phyloP scores from a whole-genome alignment of 2,329 filamentous ascomycete genomes.

The Neonectria magnoliae region DNA sequence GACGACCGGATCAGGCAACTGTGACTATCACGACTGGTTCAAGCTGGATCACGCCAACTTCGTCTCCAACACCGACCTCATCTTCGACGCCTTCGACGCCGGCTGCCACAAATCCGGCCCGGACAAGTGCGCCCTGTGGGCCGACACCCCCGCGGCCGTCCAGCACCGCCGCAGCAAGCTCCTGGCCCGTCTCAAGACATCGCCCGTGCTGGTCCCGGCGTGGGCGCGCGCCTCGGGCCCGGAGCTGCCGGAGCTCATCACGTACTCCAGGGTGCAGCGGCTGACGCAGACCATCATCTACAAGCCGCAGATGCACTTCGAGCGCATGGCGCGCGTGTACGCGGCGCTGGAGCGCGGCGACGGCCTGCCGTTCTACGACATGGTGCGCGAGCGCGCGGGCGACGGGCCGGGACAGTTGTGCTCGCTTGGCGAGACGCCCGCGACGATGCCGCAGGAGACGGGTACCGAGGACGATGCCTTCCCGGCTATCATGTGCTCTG shows the following conservation, averaged over 20 bases:
- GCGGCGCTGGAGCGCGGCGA: constrained; percentile 56
- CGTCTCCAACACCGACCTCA: constrained; percentile 63
- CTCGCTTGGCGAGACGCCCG: constrained; percentile 40
- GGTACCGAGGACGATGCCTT: constrained; percentile 51
- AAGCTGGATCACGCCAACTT: constrained; percentile 57
- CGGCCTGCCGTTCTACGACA: constrained; percentile 54
- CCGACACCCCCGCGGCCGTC: constrained; percentile 49
- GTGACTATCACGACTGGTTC: constrained; percentile 66
- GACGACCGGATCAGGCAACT: constrained; percentile 49
- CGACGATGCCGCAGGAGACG: constrained; percentile 41
- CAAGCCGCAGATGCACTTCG: constrained; percentile 54
- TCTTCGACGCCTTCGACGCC: constrained; percentile 62
- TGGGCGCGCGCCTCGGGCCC: constrained; percentile 43
- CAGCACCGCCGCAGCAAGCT: constrained; percentile 52
- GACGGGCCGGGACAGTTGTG: constrained; percentile 34
- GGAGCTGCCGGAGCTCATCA: constrained; percentile 59
- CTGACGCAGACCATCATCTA: constrained; percentile 57
- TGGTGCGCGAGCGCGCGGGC: constrained; percentile 33
- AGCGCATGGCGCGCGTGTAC: constrained; percentile 55
- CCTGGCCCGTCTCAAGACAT: constrained; percentile 51
- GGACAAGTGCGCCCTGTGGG: constrained; percentile 56
- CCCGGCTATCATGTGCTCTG: constrained; percentile 58
- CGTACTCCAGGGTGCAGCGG: constrained; percentile 58
- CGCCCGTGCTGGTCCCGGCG: constrained; percentile 56
- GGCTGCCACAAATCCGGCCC: constrained; percentile 64